Evolutionary conservation across 495 filamentous ascomycete species (phyloP).

Genomic region (Trichoderma orchidacearum): DNA sequence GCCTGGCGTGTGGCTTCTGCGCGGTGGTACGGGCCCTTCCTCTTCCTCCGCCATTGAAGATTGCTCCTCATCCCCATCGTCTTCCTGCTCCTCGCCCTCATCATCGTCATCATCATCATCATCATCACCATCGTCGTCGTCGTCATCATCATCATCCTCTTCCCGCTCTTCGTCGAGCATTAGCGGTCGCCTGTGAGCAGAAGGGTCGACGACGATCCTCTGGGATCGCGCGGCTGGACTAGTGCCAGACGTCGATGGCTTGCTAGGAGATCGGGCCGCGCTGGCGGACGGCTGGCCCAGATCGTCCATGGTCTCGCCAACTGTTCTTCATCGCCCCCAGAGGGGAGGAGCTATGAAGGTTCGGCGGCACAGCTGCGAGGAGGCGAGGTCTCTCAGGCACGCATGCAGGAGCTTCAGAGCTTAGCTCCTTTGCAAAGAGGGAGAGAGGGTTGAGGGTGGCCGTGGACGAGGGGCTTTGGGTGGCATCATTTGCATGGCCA

Average conservation of each 20-base stretch:
- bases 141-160: constrained; percentile 12
- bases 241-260: constrained; percentile 12
- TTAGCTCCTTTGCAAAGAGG: background rate
- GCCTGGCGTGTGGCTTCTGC: constrained; percentile 39
- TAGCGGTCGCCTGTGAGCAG: constrained; percentile 15
- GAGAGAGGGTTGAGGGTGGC: background rate
- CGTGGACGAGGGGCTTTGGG: background rate
- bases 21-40: constrained; percentile 12
- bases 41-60: constrained; percentile 4
- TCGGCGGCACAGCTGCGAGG: background rate
- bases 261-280: background rate
- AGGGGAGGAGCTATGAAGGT: background rate
- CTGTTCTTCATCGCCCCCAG: constrained; percentile 1
- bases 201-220: constrained; percentile 20
- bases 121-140: constrained; percentile 13
- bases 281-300: constrained; percentile 13
- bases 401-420: background rate
- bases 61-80: background rate
- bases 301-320: constrained; percentile 15
- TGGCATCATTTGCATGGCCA: background rate
- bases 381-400: background rate
- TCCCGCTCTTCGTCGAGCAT: constrained; percentile 13
- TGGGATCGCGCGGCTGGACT: constrained; percentile 26
- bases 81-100: constrained; percentile 8
- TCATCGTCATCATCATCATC: constrained; percentile 8